Evolutionary conservation across 371 early-diverging fungal genomes (phyloP), one percentile per base, ranked within the genome.

Genomic region (Mucor piriformis): DNA sequence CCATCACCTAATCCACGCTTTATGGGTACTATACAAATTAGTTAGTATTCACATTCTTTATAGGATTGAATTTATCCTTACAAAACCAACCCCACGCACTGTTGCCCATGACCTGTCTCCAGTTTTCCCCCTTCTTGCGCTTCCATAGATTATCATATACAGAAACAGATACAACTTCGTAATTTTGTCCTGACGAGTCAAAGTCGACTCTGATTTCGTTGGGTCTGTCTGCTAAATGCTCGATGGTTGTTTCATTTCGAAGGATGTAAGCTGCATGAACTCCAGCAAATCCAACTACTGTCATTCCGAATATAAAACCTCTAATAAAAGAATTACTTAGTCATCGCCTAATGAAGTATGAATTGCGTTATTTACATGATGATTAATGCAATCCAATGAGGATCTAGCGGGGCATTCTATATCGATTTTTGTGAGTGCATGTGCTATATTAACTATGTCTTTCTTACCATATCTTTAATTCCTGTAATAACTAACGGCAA

Each of bases 161-260:
- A 5, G 70, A 70, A 2, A 78, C 71, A 3, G 67, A 57, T 25
- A 82, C 81, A 13, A 83, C 72, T 60, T 85, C 82, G 59, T 66
- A 74, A 35, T 65, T 72, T 7, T 54, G 58, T 1, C 83, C 83
- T 54, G 59, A 71, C 48, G 25, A 64, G 67, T 63, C 82, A 63
- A 68, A 82, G 33, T 73, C 85, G 35, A 63, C 74, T 51, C 73
- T 75, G 12, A 72, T 70, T 24, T 81, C 77, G 4, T 72, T 58
- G 12, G 60, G 59, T 20, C 83, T 77, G 13, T 74, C 75, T 12
- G 66, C 57, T 12, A 83, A 70, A 50, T 78, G 76, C 54, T 85
- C 85, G 23, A 85, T 83, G 0, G 85, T 85, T 0, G 85, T 82
- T 38, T 75, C 68, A 54, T 85, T 85, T 43, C 67, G 44, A 7